Conservation (phyloP, 106 monocot species). For the Cymbidium sinense region DNA sequence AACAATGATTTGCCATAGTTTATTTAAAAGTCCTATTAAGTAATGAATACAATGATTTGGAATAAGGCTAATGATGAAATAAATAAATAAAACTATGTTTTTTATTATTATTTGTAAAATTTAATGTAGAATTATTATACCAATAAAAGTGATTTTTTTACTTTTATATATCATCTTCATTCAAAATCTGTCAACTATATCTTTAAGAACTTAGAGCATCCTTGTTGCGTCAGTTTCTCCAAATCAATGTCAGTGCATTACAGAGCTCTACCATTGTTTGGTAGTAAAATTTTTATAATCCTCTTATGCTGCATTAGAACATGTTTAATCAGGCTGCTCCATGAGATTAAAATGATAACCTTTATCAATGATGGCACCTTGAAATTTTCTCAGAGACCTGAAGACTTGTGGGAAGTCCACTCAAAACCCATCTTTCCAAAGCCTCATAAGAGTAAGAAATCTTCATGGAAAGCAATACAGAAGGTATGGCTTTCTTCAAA, state of each 20-base stretch:
- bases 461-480: conserved; percentile 85
- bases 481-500: conserved; percentile 45
- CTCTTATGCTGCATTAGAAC: background rate
- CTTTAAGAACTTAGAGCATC: background rate
- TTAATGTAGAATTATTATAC: no score
- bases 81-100: no score
- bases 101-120: no score
- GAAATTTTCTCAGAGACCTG: conserved; percentile 46
- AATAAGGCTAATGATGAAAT: no score
- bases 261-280: background rate
- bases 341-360: background rate
- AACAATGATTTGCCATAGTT: no score
- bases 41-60: no score
- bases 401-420: conserved; percentile 84
- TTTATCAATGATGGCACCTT: background rate
- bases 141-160: background rate
- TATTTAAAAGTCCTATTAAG: no score
- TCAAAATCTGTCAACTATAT: background rate
- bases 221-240: background rate
- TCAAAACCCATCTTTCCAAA: conserved; percentile 71
- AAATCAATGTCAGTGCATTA: background rate
- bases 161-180: background rate
- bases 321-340: background rate
- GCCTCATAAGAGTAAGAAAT: conserved; percentile 70
- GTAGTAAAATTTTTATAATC: background rate